A percentile compares a stretch with the other conserved stretches of the same genome.
These are phyloP conservation scores for Ligustrum vulgare DNA, from an alignment of 257 asterid genomes.

Conservation along the genomic window DNA sequence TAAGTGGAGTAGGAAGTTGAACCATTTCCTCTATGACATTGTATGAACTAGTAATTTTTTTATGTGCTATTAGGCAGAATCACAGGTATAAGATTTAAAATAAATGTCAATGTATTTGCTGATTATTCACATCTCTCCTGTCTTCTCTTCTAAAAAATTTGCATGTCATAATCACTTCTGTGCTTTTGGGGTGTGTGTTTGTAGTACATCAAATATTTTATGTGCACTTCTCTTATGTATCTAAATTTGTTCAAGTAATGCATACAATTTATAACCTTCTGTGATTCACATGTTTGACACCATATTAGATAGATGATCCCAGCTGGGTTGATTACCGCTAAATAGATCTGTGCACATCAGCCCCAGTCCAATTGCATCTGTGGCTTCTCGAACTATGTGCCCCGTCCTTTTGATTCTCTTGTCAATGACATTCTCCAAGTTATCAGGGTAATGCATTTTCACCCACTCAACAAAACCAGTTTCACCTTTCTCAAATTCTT, in stretches of 20 bases:
- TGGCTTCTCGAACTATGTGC: conserved; percentile 29
- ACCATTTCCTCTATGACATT: neutral
- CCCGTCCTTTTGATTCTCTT: conserved; percentile 41
- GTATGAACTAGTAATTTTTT: neutral
- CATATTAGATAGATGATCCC: conserved; percentile 37
- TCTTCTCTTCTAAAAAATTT: neutral
- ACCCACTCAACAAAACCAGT: conserved; percentile 44
- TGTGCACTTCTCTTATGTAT: neutral
- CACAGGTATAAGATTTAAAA: neutral
- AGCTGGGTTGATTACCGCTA: conserved; percentile 35
- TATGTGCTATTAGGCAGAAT: neutral
- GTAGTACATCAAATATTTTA: neutral
- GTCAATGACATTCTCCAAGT: conserved; percentile 44
- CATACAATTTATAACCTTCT: conserved; percentile 1
- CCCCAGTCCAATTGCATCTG: conserved; percentile 35
- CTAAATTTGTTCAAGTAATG: neutral
- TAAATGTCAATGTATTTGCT: neutral
- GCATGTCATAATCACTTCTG: neutral
- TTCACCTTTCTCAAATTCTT: conserved; percentile 35
- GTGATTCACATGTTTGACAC: conserved; percentile 31
- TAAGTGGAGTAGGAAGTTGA: neutral
- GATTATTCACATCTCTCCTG: neutral
- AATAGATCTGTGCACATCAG: conserved; percentile 49
- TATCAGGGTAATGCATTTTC: conserved; percentile 36
- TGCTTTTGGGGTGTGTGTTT: neutral